Evolutionary conservation across 2,329 filamentous ascomycete species (phyloP).

Genomic region (Trichoderma citrinoviride): DNA sequence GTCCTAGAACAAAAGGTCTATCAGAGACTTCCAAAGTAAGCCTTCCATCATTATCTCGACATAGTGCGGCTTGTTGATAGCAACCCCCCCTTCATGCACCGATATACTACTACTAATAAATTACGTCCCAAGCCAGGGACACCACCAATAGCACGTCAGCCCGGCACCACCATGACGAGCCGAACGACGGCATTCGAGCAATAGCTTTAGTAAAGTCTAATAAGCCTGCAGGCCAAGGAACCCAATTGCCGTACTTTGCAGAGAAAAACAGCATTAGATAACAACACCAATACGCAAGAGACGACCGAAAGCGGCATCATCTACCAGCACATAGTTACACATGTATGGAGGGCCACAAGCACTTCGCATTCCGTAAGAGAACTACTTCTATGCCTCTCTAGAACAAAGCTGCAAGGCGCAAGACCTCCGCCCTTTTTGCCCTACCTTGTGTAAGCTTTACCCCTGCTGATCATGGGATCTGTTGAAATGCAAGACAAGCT

Average conservation of each 20-base stretch:
- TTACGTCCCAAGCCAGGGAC: no score
- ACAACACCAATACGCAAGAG: neutral
- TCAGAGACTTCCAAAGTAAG: no score
- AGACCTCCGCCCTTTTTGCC: constrained; percentile 5
- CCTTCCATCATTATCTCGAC: no score
- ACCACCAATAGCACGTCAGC: no score
- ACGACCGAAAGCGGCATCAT: neutral
- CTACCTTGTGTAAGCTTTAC: neutral
- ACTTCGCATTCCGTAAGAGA: neutral
- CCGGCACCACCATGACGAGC: neutral
- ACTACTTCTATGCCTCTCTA: no score
- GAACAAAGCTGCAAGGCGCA: neutral
- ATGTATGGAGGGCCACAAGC: no score
- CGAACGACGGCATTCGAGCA: neutral
- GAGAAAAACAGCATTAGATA: neutral
- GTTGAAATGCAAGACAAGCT: neutral
- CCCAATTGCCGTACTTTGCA: neutral
- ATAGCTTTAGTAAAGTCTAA: no score
- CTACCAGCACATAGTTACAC: neutral
- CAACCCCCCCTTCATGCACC: no score
- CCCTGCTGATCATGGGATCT: constrained; percentile 1
- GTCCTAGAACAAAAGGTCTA: no score
- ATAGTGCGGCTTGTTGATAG: no score
- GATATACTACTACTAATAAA: no score
- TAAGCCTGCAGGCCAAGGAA: neutral